Evolutionary conservation across 331 rosid genomes (phyloP), one percentile per base, ranked within the genome.

Genomic region (Malus hybrid): DNA sequence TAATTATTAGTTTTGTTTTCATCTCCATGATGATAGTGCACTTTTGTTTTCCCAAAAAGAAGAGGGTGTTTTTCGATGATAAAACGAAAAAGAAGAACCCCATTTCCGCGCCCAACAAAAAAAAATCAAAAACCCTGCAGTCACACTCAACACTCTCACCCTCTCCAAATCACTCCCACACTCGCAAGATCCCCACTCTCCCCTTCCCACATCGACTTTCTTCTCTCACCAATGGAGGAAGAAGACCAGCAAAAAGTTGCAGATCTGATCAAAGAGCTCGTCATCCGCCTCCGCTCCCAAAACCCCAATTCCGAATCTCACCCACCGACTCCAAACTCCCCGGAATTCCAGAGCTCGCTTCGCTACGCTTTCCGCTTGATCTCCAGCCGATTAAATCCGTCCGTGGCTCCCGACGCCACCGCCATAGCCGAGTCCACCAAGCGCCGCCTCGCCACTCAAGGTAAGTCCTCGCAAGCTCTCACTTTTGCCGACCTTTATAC

Each of bases 361-460:
- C 97, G 99, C 75, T 92, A 92, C 83, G 96, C 99, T 19, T 74
- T 81, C 74, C 97, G 99, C 82, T 84, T 92, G 22, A 93, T 95
- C 83, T 87, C 97, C 65, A 89, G 96, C 81, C 85, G 91, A 28
- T 73, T 95, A 71, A 82, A 88, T 5, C 93, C 97, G 70, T 95
- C 99, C 62, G 80, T 92, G 59, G 85, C 97, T n/a, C 90, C 99
- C 14, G 96, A 95, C 87, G 73, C 97, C 42, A 89, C 97, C 70
- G 96, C 97, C 83, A 84, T 95, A 71, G 97, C 97, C 13, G 97
- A 89, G 76, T 87, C 97, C 77, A 85, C 91, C 79, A 95, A 95
- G 80, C 97, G 97, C 69, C 87, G 92, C 20, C 97, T 95, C 78
- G 97, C 96, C 83, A 89, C 92, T 13, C 88, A 82, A 75, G 99